Evolutionary conservation across 352 stramenopile species (phyloP), one percentile per base, ranked within the genome.

Genomic region (Phytophthora gonapodyides): DNA sequence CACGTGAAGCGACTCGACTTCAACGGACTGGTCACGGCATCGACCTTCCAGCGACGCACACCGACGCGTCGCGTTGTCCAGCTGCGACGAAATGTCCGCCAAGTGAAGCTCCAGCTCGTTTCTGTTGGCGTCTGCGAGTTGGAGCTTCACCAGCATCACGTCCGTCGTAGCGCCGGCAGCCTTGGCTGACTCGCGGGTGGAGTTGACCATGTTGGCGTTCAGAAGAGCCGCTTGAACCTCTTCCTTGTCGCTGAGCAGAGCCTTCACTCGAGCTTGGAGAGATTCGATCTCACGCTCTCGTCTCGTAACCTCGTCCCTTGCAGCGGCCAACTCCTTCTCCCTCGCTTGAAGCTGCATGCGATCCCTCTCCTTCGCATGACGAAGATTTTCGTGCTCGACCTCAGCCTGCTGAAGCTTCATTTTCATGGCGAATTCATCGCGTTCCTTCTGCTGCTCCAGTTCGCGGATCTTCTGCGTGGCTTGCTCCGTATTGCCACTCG

Each of bases 111-210:
- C 79, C 13, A 87, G 58, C 47, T 88, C 79, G 16, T 57, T 71
- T 36, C 69, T 67, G 53, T 83, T 86, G 1, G 82, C 72, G 10
- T 86, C 75, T 15, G 75, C 79, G 40, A 88, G 73, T 52, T 81
- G 71, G 13, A 89, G 60, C n/a, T 78, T 78, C n/a, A 88, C 74
- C n/a, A 87, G 58, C 69, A 87, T 81, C 21, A 79, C 73, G 27
- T 87, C 80, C 0, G 63, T 58, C 16, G 48, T 71, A 7, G 55
- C 46, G 40, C 30, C 61, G n/a, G 61, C 34, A 9, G 52, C 24
- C 33, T 59, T 48, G n/a, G 44, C 33, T 4, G 64, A 57, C 21
- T 58, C 46, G 15, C 56, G 60, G 11, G 53, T 57, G 1, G 45
- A 48, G 12, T 58, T 72, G 7, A 45, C 65, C 43, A 78, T 52